These are phyloP conservation scores for Vanrija sp. DNA, from an alignment of 1,284 basidiomycete species.

Conservation along the genomic window DNA sequence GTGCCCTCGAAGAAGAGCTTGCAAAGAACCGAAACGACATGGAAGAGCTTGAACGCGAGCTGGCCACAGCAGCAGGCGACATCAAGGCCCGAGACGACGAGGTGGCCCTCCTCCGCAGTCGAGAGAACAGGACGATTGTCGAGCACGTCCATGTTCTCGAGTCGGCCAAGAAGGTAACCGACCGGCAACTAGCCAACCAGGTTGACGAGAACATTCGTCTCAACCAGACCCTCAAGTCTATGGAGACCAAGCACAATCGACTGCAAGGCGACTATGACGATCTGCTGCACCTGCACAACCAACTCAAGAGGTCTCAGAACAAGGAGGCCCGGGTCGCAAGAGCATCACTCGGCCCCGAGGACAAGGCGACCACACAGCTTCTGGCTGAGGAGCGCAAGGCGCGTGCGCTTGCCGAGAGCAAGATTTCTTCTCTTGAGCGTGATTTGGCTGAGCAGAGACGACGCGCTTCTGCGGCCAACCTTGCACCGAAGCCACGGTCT, in stretches of 20 bases:
- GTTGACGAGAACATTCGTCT: constrained; percentile 43
- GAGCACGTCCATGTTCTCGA: constrained; percentile 98
- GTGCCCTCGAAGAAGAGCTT: constrained; percentile 66
- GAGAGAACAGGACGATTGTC: constrained; percentile 92
- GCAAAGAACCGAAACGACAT: constrained; percentile 64
- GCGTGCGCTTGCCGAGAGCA: constrained; percentile 30
- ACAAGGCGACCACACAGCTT: constrained; percentile 25
- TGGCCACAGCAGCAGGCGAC: constrained; percentile 73
- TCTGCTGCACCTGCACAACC: constrained; percentile 67
- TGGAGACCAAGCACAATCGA: constrained; percentile 53
- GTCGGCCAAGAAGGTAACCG: constrained; percentile 93
- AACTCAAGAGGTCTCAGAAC: constrained; percentile 59
- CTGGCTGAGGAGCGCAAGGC: constrained; percentile 38
- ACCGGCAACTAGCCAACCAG: constrained; percentile 75
- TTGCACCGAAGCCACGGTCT: constrained; percentile 11
- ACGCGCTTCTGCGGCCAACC: constrained; percentile 27
- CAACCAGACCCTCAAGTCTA: constrained; percentile 34
- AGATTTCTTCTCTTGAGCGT: constrained; percentile 33
- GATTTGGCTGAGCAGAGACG: constrained; percentile 39
- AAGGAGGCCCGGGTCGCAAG: constrained; percentile 35
- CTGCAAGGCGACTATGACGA: constrained; percentile 83
- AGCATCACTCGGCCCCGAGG: constrained; percentile 34
- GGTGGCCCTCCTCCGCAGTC: constrained; percentile 74
- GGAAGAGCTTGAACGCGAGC: constrained; percentile 70
- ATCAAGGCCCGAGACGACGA: constrained; percentile 81